Evolutionary conservation across 768 basidiomycete species (phyloP).

Genomic region (Rhizopogon rudus): DNA sequence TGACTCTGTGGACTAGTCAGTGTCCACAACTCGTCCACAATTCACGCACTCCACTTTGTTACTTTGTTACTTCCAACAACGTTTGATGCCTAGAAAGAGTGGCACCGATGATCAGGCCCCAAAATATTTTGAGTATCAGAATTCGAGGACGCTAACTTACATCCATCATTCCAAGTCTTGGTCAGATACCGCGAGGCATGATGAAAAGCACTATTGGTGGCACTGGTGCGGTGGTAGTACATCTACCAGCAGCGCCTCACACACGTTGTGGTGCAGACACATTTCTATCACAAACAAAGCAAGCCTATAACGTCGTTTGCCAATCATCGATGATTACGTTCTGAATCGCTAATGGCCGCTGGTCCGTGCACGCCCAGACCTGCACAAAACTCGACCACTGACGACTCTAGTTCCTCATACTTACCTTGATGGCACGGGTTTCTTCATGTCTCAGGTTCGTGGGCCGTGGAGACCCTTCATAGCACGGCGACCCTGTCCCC

Average conservation of each 20-base stretch:
- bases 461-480: constrained; percentile 49
- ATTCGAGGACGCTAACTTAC: not conserved
- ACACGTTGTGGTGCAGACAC: too few species aligned
- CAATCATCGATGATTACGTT: not conserved
- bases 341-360: not conserved
- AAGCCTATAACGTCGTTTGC: not conserved
- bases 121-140: too few species aligned
- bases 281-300: too few species aligned
- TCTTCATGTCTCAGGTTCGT: constrained; percentile 47
- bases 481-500: constrained; percentile 55
- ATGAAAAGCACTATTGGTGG: too few species aligned
- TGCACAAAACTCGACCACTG: constrained; percentile 19
- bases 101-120: too few species aligned
- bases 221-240: too few species aligned
- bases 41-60: too few species aligned
- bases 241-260: too few species aligned
- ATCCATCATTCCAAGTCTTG: not conserved
- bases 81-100: too few species aligned
- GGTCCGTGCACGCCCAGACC: constrained; percentile 8
- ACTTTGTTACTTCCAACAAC: too few species aligned
- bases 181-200: not conserved
- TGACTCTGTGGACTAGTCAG: not conserved
- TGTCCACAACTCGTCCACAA: too few species aligned
- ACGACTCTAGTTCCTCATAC: constrained; percentile 31
- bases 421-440: constrained; percentile 51